Conservation (phyloP, 2,329 filamentous ascomycete species). For the Clathrospora elynae region DNA sequence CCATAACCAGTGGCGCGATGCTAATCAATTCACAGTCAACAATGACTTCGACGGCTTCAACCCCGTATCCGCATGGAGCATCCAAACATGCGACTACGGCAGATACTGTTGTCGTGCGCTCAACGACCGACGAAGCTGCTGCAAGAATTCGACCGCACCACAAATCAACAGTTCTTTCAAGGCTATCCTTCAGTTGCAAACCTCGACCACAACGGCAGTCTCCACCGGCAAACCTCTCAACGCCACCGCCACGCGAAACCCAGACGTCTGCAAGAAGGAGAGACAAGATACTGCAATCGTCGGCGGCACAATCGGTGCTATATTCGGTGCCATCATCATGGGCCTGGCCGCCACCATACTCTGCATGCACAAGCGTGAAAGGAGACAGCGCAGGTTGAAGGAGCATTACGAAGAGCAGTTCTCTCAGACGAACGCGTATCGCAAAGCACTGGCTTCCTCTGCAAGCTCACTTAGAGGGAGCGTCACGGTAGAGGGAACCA, state of each 20-base stretch:
- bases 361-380: constrained; percentile 39
- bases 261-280: constrained; percentile 21
- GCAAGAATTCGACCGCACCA: constrained; percentile 34
- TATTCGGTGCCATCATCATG: constrained; percentile 31
- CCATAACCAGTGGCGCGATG: neutral
- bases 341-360: constrained; percentile 19
- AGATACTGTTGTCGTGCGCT: constrained; percentile 42
- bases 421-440: constrained; percentile 33
- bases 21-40: constrained; percentile 15
- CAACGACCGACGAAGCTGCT: constrained; percentile 36
- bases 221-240: constrained; percentile 9
- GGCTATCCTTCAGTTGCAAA: constrained; percentile 29
- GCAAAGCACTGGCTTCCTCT: constrained; percentile 27
- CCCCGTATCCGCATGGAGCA: constrained; percentile 37
- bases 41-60: constrained; percentile 22
- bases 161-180: constrained; percentile 28
- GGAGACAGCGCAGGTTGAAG: constrained; percentile 39
- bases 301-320: constrained; percentile 32
- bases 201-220: constrained; percentile 6
- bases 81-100: constrained; percentile 44
- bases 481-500: constrained; percentile 9
- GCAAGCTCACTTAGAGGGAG: constrained; percentile 14
- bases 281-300: constrained; percentile 30
- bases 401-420: constrained; percentile 45
- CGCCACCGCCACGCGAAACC: constrained; percentile 8